Base-by-base conservation (phyloP, 345 rosid genomes). In the Eutrema heterophyllum region DNA sequence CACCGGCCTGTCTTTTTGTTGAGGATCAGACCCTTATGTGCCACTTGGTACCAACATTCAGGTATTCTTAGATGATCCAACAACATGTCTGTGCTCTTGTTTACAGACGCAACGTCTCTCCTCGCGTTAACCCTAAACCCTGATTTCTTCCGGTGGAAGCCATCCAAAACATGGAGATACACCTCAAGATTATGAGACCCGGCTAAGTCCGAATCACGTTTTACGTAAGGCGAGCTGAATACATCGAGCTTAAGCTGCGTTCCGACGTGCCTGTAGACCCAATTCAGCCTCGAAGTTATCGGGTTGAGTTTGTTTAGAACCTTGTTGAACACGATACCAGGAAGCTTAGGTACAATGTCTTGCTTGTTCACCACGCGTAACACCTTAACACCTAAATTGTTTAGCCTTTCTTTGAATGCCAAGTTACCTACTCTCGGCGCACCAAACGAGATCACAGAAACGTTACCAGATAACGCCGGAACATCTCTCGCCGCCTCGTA, bases 361-460 rank as follows among this genome's bases (percentile, higher is more conserved):
- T 86, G 90, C 68, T 83, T 83, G 36, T 76, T 67, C 8, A 82
- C 89, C 3, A 86, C 81, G 1, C 93, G 75, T 11, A 88, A 75
- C 1, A 81, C 84, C 56, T 82, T 84, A n/a, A 88, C 89, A 38
- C 84, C 85, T 7, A 83, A 27, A 9, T 75, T 76, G 13, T 72
- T 55, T 15, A 86, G 75, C 64, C 78, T 75, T 61, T 88, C 86
- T 67, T 78, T 82, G 78, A 88, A 88, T 10, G 81, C 82, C 21
- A 86, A 54, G 72, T 88, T 88, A 6, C 93, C 93, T n/a, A 81
- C 90, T 57, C 93, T 76, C 0, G 90, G 93, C 13, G 89, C 90
- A 14, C 87, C 93, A 16, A 83, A 88, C 0, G 93, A 83, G 29
- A 88, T 67, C 39, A 88, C 90, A 43, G 78, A 82, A 33, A 88